These are phyloP conservation scores for Cordyceps cicadae DNA, from an alignment of 2,329 filamentous ascomycete genomes.

Conservation along the genomic window DNA sequence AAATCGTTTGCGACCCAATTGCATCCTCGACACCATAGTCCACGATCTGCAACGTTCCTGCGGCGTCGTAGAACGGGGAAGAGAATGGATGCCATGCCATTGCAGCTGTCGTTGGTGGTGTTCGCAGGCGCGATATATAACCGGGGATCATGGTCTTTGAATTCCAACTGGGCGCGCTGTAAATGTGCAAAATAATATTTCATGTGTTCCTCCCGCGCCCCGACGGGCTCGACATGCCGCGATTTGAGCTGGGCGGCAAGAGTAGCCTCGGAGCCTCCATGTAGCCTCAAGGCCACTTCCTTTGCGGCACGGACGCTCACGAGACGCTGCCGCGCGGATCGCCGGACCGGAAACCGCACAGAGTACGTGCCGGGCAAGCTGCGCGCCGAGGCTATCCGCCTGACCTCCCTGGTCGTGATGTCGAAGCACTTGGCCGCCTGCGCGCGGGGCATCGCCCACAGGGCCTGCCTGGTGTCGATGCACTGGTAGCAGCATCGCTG, in stretches of 20 bases:
- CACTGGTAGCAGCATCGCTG: conserved; percentile 25
- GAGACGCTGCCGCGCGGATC: conserved; percentile 15
- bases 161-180: background rate
- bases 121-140: background rate
- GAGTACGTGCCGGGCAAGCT: conserved; percentile 20
- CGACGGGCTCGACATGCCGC: too few relatives aligned
- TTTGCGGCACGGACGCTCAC: conserved; percentile 23
- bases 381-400: conserved; percentile 15
- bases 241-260: background rate
- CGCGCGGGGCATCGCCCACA: conserved; percentile 18
- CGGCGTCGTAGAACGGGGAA: background rate
- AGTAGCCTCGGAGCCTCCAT: conserved; percentile 17
- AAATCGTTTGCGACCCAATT: too few relatives aligned
- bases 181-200: background rate
- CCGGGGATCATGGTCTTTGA: background rate
- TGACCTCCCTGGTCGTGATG: conserved; percentile 17
- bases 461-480: conserved; percentile 18
- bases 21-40: too few relatives aligned
- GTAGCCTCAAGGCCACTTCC: conserved; percentile 19
- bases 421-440: conserved; percentile 19
- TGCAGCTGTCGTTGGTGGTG: background rate
- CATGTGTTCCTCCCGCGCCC: too few relatives aligned
- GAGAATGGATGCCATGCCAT: background rate
- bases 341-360: conserved; percentile 10
- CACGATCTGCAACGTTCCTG: too few relatives aligned